Evolutionary conservation across 345 rosid genomes (phyloP), one percentile per base, ranked within the genome.

Genomic region (Theobroma cacao): DNA sequence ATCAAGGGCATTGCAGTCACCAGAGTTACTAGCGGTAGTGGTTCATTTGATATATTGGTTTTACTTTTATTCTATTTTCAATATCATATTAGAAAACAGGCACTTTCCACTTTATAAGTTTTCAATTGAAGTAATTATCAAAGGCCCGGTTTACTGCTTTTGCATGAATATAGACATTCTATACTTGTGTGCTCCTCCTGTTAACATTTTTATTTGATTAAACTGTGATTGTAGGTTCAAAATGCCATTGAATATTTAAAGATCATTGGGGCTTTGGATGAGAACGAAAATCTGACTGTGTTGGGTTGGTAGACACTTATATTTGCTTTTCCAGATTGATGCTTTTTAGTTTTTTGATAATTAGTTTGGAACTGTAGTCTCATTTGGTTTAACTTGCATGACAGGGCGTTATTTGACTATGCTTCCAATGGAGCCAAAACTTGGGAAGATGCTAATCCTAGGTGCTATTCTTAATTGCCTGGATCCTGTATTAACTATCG

Each of bases 381-480:
- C 63, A 67, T 58, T 69, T 50, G 81, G 71, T 75, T 62, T 56
- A 60, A 73, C 72, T 83, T 65, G 30, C 38, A 81, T 85, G 79
- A 79, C 90, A 95, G 99, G 99, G 68, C 84, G 83, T 72, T 93
- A 91, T 85, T 86, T 93, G 89, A 84, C 90, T 55, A 85, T 83
- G 91, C 92, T 95, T 86, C 98, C 98, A 53, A 78, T 95, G 93
- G 98, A 95, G 88, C 98, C 98, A 72, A 95, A 95, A 85, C 94
- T 93, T 77, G 98, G 98, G 81, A 95, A 95, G 87, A 95, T 95
- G 93, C 93, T 95, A 68, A 77, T 95, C 74, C 79, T 92, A 78
- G 98, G 98, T 80, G 92, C 92, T 63, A 86, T 91, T 79, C 88
- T 95, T 77, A 92, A 91, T 86, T 92, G 97, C 80, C 83, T 95